Evolutionary conservation across 148 eudicot genomes (phyloP), one percentile per base, ranked within the genome.

Genomic region (Vaccinium corymbosum): DNA sequence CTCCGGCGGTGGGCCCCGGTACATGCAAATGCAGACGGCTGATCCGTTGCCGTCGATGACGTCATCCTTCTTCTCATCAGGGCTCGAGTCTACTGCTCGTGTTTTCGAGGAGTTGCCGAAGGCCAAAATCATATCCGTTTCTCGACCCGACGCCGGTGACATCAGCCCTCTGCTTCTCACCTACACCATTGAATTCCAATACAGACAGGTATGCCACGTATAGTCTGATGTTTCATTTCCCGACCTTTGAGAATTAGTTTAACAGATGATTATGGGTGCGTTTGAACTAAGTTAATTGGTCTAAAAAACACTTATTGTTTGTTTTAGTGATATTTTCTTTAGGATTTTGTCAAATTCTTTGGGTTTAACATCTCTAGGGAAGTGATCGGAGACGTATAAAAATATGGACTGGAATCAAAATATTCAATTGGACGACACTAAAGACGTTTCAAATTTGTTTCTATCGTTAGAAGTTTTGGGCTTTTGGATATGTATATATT

Each of bases 121-220:
- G 82, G 99, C 97, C 32, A 87, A 78, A 12, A 96, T 96, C 48
- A 89, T 91, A 66, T 89, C 90, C 8, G 95, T 96, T 4, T 96
- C 99, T 46, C 90, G 99, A 17, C 98, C 99, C 16, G 99, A 96
- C 85, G 91, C 98, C 49, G 91, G 93, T 56, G 99, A 96, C 83
- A 96, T 96, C 57, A 94, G 97, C 86, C 98, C 98, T 42, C 86
- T 92, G 93, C 88, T 93, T 14, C 88, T 96, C 29, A 92, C 99
- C 19, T 94, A 94, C 80, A 90, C 90, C 49, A 93, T 95, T 76
- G 94, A 95, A 85, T 86, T 95, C 80, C 96, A 91, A 71, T 95
- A 93, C 75, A 95, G 90, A 86, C 93, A 95, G 98, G 98, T 89
- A 25, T 16, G 25, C 17, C 20, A 20, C 46, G 1, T 35, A 20